A percentile compares a stretch with the other conserved stretches of the same genome.
phyloP scores from a whole-genome alignment of 1,139 yeast genomes.

The Blastobotrys ciferrii region DNA sequence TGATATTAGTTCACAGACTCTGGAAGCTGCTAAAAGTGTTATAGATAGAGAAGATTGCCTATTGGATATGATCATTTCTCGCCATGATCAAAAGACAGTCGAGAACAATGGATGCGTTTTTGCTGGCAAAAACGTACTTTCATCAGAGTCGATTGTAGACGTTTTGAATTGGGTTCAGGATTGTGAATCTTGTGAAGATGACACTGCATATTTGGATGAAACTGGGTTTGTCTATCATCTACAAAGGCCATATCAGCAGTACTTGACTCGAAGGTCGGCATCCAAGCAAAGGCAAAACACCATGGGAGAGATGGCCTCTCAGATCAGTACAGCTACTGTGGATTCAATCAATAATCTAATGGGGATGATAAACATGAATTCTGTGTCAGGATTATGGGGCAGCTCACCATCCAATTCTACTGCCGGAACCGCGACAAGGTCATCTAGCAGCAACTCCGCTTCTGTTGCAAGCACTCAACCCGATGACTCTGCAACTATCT shows the following conservation, averaged over 20 bases:
- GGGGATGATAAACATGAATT: constrained; percentile 21
- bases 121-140: constrained; percentile 20
- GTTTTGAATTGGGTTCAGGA: constrained; percentile 30
- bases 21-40: constrained; percentile 28
- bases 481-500: not conserved
- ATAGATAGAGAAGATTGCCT: constrained; percentile 21
- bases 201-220: constrained; percentile 28
- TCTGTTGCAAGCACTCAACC: not conserved
- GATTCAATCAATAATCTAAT: constrained; percentile 27
- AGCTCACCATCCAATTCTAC: too few species aligned
- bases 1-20: constrained; percentile 24
- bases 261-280: not conserved
- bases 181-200: constrained; percentile 27
- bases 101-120: constrained; percentile 32
- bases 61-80: constrained; percentile 24
- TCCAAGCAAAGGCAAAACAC: constrained; percentile 4
- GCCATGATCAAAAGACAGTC: constrained; percentile 18
- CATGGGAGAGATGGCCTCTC: not conserved
- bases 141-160: constrained; percentile 25
- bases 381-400: constrained; percentile 8
- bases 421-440: not conserved
- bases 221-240: constrained; percentile 32
- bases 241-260: constrained; percentile 12
- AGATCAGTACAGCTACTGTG: constrained; percentile 25
- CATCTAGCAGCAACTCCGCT: not conserved